Evolutionary conservation across 495 filamentous ascomycete species (phyloP), one percentile per base, ranked within the genome.

Genomic region (Talaromyces adpressus): DNA sequence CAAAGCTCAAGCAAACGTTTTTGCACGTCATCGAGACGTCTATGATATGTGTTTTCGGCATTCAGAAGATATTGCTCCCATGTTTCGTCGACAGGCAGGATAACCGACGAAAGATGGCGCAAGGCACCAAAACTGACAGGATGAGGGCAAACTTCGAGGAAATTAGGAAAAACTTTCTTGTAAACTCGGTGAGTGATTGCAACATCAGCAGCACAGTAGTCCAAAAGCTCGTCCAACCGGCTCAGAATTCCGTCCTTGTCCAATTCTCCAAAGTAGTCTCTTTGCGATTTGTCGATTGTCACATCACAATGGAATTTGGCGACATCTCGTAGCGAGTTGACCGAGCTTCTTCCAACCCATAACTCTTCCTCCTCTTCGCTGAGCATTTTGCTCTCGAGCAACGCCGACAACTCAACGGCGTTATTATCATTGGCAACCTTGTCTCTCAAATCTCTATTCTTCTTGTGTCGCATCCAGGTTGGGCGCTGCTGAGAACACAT

Each of bases 401-500:
- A 71, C 27, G 83, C 79, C 18, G 87, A 81, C 20, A 97, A 75
- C 66, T 94, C 92, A 18, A 82, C 74, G 58, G 86, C 86, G 62
- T 87, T 81, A 39, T 81, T 88, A 62, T 91, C 88, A 59, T 75
- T 86, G 14, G 89, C 83, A 57, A 94, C 85, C 71, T 89, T 91
- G 60, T 97, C 92, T 47, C 91, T 79, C 54, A 96, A 68, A 66
- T 97, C 93, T 66, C 87, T 85, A 65, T 87, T 89, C 71, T 99
- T 99, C 68, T 90, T 89, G 69, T 95, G 89, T 66, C 92, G 94
- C 87, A 96, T 90, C 94, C 94, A 99, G 0, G 91, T 94, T 8
- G 94, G 94, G 58, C 94, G 83, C 73, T 99, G 94, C 61, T 89
- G 89, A 9, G 94, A 97, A 71, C 94, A 99, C 94, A 99, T 99